Base-by-base conservation (phyloP, 345 rosid genomes). In the Corchorus capsularis region DNA sequence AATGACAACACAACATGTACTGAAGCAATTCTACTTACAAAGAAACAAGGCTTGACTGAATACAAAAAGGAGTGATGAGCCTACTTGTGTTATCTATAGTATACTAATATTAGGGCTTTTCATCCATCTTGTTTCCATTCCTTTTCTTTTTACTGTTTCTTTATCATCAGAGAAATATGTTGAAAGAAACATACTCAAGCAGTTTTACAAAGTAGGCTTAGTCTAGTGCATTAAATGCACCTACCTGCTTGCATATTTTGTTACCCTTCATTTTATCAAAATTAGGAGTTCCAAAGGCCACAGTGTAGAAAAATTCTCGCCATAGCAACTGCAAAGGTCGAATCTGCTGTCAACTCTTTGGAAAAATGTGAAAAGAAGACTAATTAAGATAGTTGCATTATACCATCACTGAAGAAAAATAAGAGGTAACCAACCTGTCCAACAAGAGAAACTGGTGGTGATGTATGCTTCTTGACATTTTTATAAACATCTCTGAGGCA, bases 231-330 rank as follows among this genome's bases (percentile, higher is more conserved):
- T 53, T 19, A 53, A 16, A 77, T 66, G 10, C 59, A 59, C 37
- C 71, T 79, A 89, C 99, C 97, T 95, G 97, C 90, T 93, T 95
- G 86, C 99, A 95, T 64, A 95, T 89, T 72, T 61, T 80, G 73
- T 95, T 93, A 55, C 85, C 94, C 80, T 82, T 88, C 99, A 95
- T 95, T 87, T 71, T 82, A 77, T 93, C 96, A 85, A 95, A 93
- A 72, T 93, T 90, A 43, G 93, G 97, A 14, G 98, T 95, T 59
- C 90, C 97, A 79, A 85, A 88, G 53, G 98, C 97, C 75, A 82
- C 94, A 32, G 99, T 88, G 63, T 93, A 95, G 84, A 91, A 95
- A 83, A 95, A 95, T 32, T 95, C 99, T 73, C 98, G 83, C 98
- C 99, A 95, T 47, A 95, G 78, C 85, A 95, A 77, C 99, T 95